Base-by-base conservation (phyloP, 2,329 filamentous ascomycete genomes). In the Exophiala mesophila region DNA sequence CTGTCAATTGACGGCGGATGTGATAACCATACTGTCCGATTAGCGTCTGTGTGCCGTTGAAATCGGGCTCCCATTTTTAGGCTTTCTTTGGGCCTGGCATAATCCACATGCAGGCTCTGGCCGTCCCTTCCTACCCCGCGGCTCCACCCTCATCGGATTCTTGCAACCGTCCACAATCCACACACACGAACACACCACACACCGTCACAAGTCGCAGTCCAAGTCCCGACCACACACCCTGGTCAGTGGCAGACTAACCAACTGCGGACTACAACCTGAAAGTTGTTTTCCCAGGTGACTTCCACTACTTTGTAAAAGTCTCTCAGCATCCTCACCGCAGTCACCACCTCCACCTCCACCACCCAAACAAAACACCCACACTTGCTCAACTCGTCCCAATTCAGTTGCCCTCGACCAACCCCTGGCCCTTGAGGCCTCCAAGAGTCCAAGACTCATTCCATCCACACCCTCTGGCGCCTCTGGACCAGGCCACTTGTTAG, bases 81-180 rank as follows among this genome's bases (percentile, higher is more conserved):
- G 26, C 26, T 21, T 21, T 15, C 23, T 31, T 39, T 44, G 42
- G 47, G 47, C 43, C 38, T 28, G 21, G 44, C 44, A 42, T 45
- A n/a, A 33, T 47, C 33, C 34, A 29, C 26, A 26, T 36, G 41
- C 35, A 36, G 42, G 41, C 38, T 43, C 45, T 51, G 48, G 44
- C 48, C 48, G 48, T 36, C 35, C 44, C 48, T 50, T 39, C 29
- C 17, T 30, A 44, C 48, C 48, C 48, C 48, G 36, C 48, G 48
- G 48, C 39, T 51, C 48, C 48, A 51, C 48, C n/a, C 36, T 37
- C 7, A 3, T 45, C 39, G 44, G 45, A 41, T 43, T 26, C 23
- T n/a, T n/a, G n/a, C n/a, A n/a, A n/a, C n/a, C n/a, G n/a, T n/a
- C n/a, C n/a, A n/a, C n/a, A n/a, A n/a, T n/a, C n/a, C n/a, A n/a